Evolutionary conservation across 1,139 yeast species (phyloP), one percentile per base, ranked within the genome.

Genomic region (Ashbya aceris): DNA sequence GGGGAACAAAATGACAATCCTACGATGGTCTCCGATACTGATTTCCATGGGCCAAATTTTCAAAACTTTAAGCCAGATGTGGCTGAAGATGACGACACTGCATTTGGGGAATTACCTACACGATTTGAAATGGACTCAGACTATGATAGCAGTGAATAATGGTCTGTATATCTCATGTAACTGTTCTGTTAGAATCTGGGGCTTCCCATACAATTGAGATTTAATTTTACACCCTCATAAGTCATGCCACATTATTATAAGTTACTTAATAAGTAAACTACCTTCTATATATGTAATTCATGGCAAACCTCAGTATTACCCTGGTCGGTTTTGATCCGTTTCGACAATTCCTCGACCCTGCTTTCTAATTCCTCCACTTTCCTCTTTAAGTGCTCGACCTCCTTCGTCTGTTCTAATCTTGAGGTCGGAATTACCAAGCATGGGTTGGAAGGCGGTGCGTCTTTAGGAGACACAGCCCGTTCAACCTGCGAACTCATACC

Each of bases 331-430:
- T 49, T 47, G 26, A 43, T 44, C 33, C 41, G 45, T 41, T 48
- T 49, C 33, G 45, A 44, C 28, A 49, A 38, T 20, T 50, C 55
- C 8, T 46, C 46, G 6, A 52, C 44, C 39, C 45, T 47, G 29
- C 38, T 39, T 37, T 54, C 56, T 29, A 53, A 36, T 17, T 52
- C 53, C 9, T 49, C 41, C 3, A 52, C 47, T 38, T 49, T 52
- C 27, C 54, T 45, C 37, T 49, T 51, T 41, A 54, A 30, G 7
- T 29, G 27, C 27, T 34, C 37, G 29, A 34, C 12, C 37, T 34
- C 37, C n/a, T 34, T 29, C 6, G 37, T 34, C 27, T 34, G 37
- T 20, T 14, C 37, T 10, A 34, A 8, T 10, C 8, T n/a, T n/a
- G 37, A 34, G 4, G 27, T 20, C n/a, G 27, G 5, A 23, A 34